phyloP scores from a whole-genome alignment of 2,329 filamentous ascomycete genomes.

The Talaromyces verruculosus region DNA sequence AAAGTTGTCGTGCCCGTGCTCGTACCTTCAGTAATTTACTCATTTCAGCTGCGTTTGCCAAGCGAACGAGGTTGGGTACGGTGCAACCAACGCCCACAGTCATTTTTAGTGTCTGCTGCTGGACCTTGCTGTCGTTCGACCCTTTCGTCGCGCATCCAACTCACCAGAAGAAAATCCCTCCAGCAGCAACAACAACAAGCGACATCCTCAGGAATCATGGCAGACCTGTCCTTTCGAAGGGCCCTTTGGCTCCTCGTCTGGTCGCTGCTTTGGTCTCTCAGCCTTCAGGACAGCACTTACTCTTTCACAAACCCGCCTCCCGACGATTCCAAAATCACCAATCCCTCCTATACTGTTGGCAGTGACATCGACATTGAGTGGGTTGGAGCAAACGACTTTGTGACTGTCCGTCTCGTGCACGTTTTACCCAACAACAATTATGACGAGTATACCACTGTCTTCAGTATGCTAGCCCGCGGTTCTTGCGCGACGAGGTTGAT shows the following conservation, averaged over 20 bases:
- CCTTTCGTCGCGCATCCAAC: neutral
- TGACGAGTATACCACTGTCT: constrained; percentile 16
- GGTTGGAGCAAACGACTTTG: constrained; percentile 16
- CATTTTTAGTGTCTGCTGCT: neutral
- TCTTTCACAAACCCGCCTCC: constrained; percentile 19
- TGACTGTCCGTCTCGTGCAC: constrained; percentile 16
- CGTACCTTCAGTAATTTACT: neutral
- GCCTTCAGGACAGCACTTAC: constrained; percentile 9
- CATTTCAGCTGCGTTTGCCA: constrained; percentile 5
- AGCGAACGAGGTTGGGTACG: neutral
- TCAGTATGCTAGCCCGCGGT: neutral
- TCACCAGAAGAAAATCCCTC: neutral
- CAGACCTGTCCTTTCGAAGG: constrained; percentile 3
- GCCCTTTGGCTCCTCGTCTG: constrained; percentile 18
- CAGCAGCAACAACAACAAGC: neutral
- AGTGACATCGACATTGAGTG: constrained; percentile 17
- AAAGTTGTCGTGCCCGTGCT: neutral
- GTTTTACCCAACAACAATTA: neutral
- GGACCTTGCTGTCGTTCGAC: neutral
- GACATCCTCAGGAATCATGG: neutral
- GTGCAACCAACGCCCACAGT: neutral
- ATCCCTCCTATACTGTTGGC: constrained; percentile 16
- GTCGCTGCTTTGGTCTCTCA: constrained; percentile 19
- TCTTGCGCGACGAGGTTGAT: too few relatives aligned
- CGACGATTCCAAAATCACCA: neutral